Conservation (phyloP, 2,329 filamentous ascomycete species). For the Xylariaceae sp. region DNA sequence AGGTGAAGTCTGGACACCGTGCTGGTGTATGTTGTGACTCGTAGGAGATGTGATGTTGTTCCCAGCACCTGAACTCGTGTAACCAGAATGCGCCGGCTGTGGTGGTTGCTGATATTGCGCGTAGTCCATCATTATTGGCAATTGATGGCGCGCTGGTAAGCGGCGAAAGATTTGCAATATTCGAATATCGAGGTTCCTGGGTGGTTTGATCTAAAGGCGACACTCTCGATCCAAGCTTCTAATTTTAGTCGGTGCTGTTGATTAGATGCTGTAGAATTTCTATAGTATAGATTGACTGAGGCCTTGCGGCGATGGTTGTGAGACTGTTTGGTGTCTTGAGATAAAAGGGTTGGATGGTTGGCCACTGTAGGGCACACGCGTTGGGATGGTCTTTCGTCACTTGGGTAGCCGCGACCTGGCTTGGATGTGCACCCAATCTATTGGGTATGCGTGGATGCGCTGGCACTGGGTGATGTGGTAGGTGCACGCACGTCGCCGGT, state of each 20-base stretch:
- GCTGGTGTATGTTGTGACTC: constrained; percentile 70
- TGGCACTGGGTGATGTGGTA: constrained; percentile 61
- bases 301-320: constrained; percentile 33
- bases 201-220: constrained; percentile 35
- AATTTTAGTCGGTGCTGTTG: constrained; percentile 22
- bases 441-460: constrained; percentile 66
- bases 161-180: constrained; percentile 40
- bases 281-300: constrained; percentile 32
- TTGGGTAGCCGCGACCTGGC: constrained; percentile 52
- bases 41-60: constrained; percentile 76
- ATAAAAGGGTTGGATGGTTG: constrained; percentile 46
- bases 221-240: constrained; percentile 13
- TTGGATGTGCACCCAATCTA: constrained; percentile 59
- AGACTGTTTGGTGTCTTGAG: constrained; percentile 37
- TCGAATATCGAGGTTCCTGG: constrained; percentile 39
- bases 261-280: constrained; percentile 27
- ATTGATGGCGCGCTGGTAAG: constrained; percentile 35
- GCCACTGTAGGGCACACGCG: constrained; percentile 54
- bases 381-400: constrained; percentile 49
- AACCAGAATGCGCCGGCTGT: constrained; percentile 69
- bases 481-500: constrained; percentile 59
- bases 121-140: constrained; percentile 72
- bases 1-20: constrained; percentile 75
- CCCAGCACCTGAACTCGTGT: constrained; percentile 61
- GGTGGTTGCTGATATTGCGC: constrained; percentile 73